Conservation (phyloP, 192 early-diverging fungal species). For the Backusella circina region DNA sequence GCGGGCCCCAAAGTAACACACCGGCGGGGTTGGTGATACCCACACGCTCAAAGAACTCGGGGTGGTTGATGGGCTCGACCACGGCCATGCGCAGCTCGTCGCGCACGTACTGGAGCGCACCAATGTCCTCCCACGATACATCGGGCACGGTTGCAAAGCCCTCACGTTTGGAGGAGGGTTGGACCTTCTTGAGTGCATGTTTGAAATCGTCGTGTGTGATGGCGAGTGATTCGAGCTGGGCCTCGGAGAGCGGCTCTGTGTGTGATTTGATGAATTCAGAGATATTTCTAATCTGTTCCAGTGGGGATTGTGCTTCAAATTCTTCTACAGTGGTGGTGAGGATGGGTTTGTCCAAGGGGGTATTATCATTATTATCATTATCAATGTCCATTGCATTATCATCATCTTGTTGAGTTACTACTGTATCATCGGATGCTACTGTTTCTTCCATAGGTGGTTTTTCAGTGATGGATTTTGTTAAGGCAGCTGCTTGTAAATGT, state of each 20-base stretch:
- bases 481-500: constrained; percentile 35
- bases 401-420: not conserved
- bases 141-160: constrained; percentile 98
- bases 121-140: constrained; percentile 96
- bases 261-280: constrained; percentile 68
- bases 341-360: constrained; percentile 10
- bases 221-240: constrained; percentile 77
- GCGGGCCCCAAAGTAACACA: constrained; percentile 95
- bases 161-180: constrained; percentile 96
- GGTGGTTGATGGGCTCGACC: constrained; percentile 92
- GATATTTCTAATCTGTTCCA: constrained; percentile 61
- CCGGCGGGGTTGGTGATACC: constrained; percentile 91
- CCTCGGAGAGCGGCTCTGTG: constrained; percentile 70
- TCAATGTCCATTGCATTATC: not conserved
- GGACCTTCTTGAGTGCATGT: constrained; percentile 82
- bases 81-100: constrained; percentile 94
- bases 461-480: constrained; percentile 14
- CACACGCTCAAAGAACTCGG: constrained; percentile 81
- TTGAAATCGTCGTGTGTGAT: constrained; percentile 88
- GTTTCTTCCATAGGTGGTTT: constrained; percentile 34
- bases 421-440: not conserved
- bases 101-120: constrained; percentile 78
- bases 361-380: no score
- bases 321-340: constrained; percentile 28
- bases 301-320: constrained; percentile 30